Percentiles rank a stretch among this genome's conserved stretches.
Conservation (phyloP, 352 stramenopile species). For the Blastocystis sp. region DNA sequence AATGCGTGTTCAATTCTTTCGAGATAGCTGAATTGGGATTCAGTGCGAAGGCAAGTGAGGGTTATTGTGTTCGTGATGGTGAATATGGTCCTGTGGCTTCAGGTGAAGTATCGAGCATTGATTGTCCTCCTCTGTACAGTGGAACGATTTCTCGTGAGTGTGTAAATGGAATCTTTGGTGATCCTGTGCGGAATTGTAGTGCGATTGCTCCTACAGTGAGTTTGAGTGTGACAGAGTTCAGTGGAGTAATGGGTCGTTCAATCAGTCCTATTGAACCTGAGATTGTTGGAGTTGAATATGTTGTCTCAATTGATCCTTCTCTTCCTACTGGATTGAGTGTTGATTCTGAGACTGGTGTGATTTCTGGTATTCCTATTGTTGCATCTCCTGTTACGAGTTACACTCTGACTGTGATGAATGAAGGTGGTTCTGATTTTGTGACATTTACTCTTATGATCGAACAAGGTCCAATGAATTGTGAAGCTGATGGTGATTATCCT, state of each 20-base stretch:
- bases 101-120: background rate
- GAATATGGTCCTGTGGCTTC: background rate
- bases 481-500: conserved; percentile 11
- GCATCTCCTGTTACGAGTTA: background rate
- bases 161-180: background rate
- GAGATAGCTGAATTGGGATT: conserved; percentile 4
- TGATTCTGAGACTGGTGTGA: background rate
- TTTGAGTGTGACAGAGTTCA: background rate
- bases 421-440: background rate
- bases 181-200: background rate
- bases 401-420: background rate
- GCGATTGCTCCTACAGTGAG: background rate
- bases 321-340: conserved; percentile 4
- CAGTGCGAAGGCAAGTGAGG: background rate
- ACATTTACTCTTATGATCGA: background rate
- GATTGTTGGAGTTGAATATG: background rate
- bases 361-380: conserved; percentile 8
- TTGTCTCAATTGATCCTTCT: background rate
- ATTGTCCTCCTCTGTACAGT: background rate
- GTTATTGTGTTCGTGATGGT: background rate
- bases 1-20: background rate
- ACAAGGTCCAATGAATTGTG: background rate
- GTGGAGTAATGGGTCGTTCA: background rate
- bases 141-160: background rate
- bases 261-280: background rate